A percentile compares a stretch with the other conserved stretches of the same genome.
Evolutionary conservation across 495 filamentous ascomycete genomes (phyloP).

Genomic region (Durotheca rogersii): DNA sequence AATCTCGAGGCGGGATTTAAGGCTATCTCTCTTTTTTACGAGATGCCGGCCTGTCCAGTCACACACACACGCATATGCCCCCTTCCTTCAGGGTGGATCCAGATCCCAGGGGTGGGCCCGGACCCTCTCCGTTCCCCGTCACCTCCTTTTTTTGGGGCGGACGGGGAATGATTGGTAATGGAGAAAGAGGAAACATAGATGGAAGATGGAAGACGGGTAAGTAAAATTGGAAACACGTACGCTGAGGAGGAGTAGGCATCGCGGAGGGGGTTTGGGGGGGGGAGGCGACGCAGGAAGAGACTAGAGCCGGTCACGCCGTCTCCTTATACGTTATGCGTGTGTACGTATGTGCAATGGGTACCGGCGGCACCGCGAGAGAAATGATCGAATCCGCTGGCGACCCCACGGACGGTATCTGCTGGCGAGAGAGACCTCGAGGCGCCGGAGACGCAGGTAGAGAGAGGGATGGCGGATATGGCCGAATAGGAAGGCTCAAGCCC

Average conservation of each 20-base stretch:
- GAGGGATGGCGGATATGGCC: slow-evolving; percentile 19
- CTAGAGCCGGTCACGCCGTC: slow-evolving; percentile 18
- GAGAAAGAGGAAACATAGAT: background rate
- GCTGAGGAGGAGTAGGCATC: slow-evolving; percentile 29
- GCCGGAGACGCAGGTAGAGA: slow-evolving; percentile 6
- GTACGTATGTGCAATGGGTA: slow-evolving; percentile 6
- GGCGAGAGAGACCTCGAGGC: background rate
- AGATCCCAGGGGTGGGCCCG: slow-evolving; percentile 15
- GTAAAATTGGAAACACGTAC: slow-evolving; percentile 17
- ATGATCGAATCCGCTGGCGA: too few relatives aligned
- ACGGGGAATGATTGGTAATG: slow-evolving; percentile 2
- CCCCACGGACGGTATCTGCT: too few relatives aligned
- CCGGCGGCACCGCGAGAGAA: too few relatives aligned
- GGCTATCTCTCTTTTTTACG: slow-evolving; percentile 22
- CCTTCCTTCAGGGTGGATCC: slow-evolving; percentile 29
- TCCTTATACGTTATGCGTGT: slow-evolving; percentile 11
- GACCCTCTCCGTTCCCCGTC: too few relatives aligned
- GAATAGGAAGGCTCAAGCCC: slow-evolving; percentile 34
- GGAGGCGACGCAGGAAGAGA: too few relatives aligned
- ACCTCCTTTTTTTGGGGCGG: slow-evolving; percentile 16
- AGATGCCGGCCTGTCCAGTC: slow-evolving; percentile 28
- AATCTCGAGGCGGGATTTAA: slow-evolving; percentile 28
- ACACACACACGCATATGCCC: too few relatives aligned
- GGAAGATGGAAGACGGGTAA: background rate
- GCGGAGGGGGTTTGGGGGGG: slow-evolving; percentile 1